Base-by-base conservation (phyloP, 495 filamentous ascomycete species). In the Penicillium longicatenatum region DNA sequence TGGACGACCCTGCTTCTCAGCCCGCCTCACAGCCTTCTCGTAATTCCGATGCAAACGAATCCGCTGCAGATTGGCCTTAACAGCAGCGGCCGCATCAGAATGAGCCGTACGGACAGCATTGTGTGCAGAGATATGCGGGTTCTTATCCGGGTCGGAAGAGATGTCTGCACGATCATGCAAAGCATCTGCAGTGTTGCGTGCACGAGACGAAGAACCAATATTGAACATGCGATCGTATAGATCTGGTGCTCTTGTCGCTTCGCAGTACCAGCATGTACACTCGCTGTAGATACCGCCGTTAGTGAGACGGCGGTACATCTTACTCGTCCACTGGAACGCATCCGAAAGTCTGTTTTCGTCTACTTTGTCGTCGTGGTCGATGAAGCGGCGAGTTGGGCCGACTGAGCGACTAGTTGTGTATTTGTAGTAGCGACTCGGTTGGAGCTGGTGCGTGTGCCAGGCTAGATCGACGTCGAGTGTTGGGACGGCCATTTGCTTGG, bases 181-280 rank as follows among this genome's bases (percentile, higher is more conserved):
- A 47, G 83, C 75, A 47, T 80, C 70, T 29, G 84, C 81, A 46
- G 61, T 66, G 16, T 64, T 22, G 46, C 69, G 62, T 30, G 75
- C 68, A 58, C 63, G 65, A 37, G 70, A 59, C 59, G 75, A 65
- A 10, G 63, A 64, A 14, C 57, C 63, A 39, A 63, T 57, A 26
- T 55, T 61, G 59, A 71, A 59, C 33, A 76, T 35, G 42, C 79
- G 82, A 46, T 60, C 59, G 68, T 89, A 83, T 10, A 82, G 70
- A 42, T 73, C 68, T n/a, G 72, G 59, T 35, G 83, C 82, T 12
- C 91, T 86, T 58, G 89, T 84, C 20, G 87, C 83, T 76, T 93
- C 90, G 72, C 91, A 96, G 66, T 91, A 92, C 90, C 91, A 95
- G 70, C 91, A 96, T 1, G 87, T 89, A 61, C 91, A 95, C 67